Evolutionary conservation across 495 filamentous ascomycete genomes (phyloP).

Genomic region (Clavariopsis aquatica): DNA sequence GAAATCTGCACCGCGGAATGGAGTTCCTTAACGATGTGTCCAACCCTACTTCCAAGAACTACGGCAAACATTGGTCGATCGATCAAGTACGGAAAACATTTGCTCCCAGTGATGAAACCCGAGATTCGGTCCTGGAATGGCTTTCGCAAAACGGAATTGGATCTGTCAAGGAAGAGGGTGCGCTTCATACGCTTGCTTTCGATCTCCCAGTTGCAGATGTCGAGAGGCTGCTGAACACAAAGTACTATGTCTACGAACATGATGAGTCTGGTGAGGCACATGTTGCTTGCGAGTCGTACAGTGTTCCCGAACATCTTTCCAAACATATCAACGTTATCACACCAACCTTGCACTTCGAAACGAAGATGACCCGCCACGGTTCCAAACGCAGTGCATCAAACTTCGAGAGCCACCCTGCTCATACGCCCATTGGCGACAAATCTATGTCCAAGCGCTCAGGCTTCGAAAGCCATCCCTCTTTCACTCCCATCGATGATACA

Average conservation of each 20-base stretch:
- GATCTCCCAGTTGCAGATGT: slow-evolving; percentile 42
- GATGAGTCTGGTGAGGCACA: slow-evolving; percentile 43
- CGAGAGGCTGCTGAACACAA: slow-evolving; percentile 49
- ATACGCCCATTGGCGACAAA: slow-evolving; percentile 41
- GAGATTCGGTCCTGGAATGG: slow-evolving; percentile 47
- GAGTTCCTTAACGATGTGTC: slow-evolving; percentile 50
- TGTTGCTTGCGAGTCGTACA: slow-evolving; percentile 51
- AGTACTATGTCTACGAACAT: slow-evolving; percentile 48
- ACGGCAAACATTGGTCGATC: slow-evolving; percentile 47
- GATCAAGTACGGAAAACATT: slow-evolving; percentile 46
- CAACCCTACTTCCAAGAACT: slow-evolving; percentile 46
- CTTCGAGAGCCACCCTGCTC: slow-evolving; percentile 42
- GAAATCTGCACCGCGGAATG: slow-evolving; percentile 46
- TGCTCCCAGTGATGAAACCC: slow-evolving; percentile 42
- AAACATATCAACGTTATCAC: slow-evolving; percentile 64
- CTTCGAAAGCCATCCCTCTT: slow-evolving; percentile 42
- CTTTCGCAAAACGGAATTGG: slow-evolving; percentile 44
- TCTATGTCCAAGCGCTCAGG: too few species aligned
- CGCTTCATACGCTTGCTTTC: slow-evolving; percentile 48
- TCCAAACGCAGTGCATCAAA: slow-evolving; percentile 42
- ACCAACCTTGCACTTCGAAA: slow-evolving; percentile 57
- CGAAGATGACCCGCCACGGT: not conserved
- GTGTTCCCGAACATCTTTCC: slow-evolving; percentile 54
- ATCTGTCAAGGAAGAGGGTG: slow-evolving; percentile 37
- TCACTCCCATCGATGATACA: slow-evolving; percentile 40